Percentiles rank a stretch among this genome's conserved stretches.
Evolutionary conservation across 345 rosid genomes (phyloP).

Genomic region (Citrus sp.): DNA sequence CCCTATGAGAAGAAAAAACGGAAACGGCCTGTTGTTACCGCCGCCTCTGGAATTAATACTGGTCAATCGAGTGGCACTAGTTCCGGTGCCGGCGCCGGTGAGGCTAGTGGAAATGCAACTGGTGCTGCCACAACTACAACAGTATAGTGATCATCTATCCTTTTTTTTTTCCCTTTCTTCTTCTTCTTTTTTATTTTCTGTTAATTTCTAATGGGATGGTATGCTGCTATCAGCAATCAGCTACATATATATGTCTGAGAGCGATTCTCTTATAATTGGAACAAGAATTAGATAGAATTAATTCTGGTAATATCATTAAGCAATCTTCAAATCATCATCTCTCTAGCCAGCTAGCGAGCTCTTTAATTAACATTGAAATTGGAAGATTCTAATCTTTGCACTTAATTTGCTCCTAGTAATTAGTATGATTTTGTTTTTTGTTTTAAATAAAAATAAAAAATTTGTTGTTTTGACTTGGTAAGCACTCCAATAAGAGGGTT

Average conservation of each 20-base stretch:
- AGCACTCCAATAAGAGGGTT: not conserved
- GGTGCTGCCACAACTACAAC: conserved; percentile 20
- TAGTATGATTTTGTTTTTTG: not conserved
- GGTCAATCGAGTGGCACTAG: not conserved
- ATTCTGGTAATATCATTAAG: not conserved
- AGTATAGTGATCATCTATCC: conserved; percentile 15
- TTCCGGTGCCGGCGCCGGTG: conserved; percentile 1
- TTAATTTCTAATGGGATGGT: conserved; percentile 11
- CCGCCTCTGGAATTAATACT: conserved; percentile 1
- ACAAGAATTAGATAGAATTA: not conserved
- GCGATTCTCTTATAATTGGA: conserved; percentile 8
- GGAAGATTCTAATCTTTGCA: not conserved
- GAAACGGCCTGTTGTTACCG: conserved; percentile 34
- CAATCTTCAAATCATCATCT: too few relatives aligned
- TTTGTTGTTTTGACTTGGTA: conserved; percentile 16
- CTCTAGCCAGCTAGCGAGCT: not conserved
- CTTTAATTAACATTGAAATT: not conserved
- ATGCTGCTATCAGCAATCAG: conserved; percentile 4
- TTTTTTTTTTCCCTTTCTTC: too few relatives aligned
- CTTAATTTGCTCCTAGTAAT: not conserved
- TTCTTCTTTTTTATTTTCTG: not conserved
- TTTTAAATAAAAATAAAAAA: too few relatives aligned
- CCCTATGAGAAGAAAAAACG: conserved; percentile 76
- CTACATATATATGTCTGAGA: conserved; percentile 2
- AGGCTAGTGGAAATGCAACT: not conserved